These are phyloP conservation scores for Kandelia obovata DNA, from an alignment of 345 rosid species.

Conservation along the genomic window DNA sequence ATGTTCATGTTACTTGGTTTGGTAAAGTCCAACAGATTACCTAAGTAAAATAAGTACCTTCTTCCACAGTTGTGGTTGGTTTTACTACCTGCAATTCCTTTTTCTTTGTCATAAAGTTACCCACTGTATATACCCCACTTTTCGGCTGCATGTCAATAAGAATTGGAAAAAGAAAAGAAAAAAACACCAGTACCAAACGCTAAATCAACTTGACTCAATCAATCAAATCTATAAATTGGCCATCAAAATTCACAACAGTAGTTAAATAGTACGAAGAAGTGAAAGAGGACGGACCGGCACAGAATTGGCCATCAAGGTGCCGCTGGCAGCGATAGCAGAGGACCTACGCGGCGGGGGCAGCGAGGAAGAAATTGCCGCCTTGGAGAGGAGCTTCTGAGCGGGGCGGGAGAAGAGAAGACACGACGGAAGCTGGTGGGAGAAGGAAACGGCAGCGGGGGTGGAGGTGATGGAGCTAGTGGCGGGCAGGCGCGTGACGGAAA, in stretches of 20 bases:
- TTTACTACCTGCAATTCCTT: conserved; percentile 64
- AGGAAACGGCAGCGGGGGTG: conserved; percentile 10
- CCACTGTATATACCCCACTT: conserved; percentile 66
- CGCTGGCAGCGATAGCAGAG: conserved; percentile 31
- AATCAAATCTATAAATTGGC: background rate
- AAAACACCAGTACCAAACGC: background rate
- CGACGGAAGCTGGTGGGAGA: conserved; percentile 23
- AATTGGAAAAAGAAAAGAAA: background rate
- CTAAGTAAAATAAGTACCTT: conserved; percentile 44
- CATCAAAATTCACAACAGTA: background rate
- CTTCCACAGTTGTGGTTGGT: conserved; percentile 72
- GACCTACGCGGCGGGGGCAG: conserved; percentile 25
- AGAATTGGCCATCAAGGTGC: conserved; percentile 50
- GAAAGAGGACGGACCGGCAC: conserved; percentile 43
- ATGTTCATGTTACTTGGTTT: background rate
- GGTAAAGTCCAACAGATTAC: background rate
- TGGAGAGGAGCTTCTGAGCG: conserved; percentile 4
- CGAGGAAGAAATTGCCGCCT: conserved; percentile 17
- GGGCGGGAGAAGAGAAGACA: conserved; percentile 33
- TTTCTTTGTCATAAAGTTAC: conserved; percentile 85
- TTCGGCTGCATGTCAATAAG: conserved; percentile 35
- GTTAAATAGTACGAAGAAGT: background rate
- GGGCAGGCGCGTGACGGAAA: conserved; percentile 36
- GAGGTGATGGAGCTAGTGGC: conserved; percentile 19
- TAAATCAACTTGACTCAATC: background rate